These are phyloP conservation scores for Ogataea siamensis DNA, from an alignment of 805 yeast species.

Conservation along the genomic window DNA sequence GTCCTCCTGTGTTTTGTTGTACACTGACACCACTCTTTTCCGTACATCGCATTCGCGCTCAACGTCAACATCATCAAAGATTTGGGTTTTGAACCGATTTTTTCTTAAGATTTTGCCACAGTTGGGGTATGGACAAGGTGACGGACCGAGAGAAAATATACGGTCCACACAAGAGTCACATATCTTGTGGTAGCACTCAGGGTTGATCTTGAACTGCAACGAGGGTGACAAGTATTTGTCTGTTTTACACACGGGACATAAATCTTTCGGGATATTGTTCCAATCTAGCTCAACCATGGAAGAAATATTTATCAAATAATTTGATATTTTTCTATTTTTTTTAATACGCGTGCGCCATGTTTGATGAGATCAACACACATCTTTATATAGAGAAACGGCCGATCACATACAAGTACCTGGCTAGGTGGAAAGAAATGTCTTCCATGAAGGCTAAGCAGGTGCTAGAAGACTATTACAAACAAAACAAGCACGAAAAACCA, in stretches of 20 bases:
- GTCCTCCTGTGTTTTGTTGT: slow-evolving; percentile 76
- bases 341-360: slow-evolving; percentile 9
- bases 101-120: slow-evolving; percentile 86
- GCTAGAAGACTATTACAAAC: slow-evolving; percentile 23
- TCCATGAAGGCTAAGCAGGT: slow-evolving; percentile 21
- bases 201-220: slow-evolving; percentile 86
- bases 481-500: slow-evolving; percentile 13
- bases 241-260: slow-evolving; percentile 97
- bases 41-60: slow-evolving; percentile 93
- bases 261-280: slow-evolving; percentile 35
- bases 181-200: slow-evolving; percentile 97
- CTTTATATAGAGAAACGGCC: slow-evolving; percentile 25
- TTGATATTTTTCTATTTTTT: neutral
- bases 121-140: slow-evolving; percentile 91
- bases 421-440: slow-evolving; percentile 22
- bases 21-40: slow-evolving; percentile 69
- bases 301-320: neutral
- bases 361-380: slow-evolving; percentile 20
- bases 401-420: slow-evolving; percentile 25
- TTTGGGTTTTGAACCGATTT: slow-evolving; percentile 86
- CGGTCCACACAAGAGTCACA: slow-evolving; percentile 97
- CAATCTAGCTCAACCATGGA: slow-evolving; percentile 35
- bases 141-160: slow-evolving; percentile 91
- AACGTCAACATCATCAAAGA: slow-evolving; percentile 85
- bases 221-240: slow-evolving; percentile 92